A percentile compares a stretch with the other conserved stretches of the same genome.
Evolutionary conservation across 208 protist species (phyloP).

Genomic region (Trypanosoma melophagium): DNA sequence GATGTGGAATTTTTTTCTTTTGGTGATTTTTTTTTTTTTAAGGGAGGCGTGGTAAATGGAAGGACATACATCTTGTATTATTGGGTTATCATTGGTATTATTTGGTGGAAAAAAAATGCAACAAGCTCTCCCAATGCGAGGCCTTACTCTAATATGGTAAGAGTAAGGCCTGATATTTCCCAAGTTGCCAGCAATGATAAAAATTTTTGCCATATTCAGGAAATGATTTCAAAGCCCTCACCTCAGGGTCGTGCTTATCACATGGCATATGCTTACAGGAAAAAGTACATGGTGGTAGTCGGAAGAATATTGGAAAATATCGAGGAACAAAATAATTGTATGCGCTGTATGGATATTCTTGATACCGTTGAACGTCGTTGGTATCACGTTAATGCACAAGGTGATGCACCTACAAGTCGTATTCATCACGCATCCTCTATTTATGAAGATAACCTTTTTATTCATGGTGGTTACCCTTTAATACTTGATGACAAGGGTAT

Average conservation of each 20-base stretch:
- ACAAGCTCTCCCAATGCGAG: neutral
- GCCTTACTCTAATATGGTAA: conserved; percentile 6
- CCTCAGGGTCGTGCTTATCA: conserved; percentile 16
- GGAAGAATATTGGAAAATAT: conserved; percentile 16
- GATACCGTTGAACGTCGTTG: conserved; percentile 1
- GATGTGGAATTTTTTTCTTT: neutral
- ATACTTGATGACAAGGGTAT: conserved; percentile 3
- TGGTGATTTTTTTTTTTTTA: conserved; percentile 8
- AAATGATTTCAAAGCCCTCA: conserved; percentile 1
- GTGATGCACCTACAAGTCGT: conserved; percentile 17
- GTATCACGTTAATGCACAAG: conserved; percentile 7
- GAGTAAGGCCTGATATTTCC: neutral
- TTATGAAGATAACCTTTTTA: conserved; percentile 2
- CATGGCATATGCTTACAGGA: conserved; percentile 8
- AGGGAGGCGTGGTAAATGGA: neutral
- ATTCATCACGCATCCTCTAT: conserved; percentile 9
- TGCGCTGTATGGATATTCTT: conserved; percentile 15
- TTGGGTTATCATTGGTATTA: conserved; percentile 1
- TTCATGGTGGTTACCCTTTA: conserved; percentile 18
- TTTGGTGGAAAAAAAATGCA: conserved; percentile 21
- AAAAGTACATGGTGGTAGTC: conserved; percentile 13
- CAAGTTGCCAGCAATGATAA: neutral
- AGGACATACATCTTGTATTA: conserved; percentile 15
- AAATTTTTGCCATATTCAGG: neutral
- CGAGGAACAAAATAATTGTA: conserved; percentile 6